Evolutionary conservation across 768 basidiomycete genomes (phyloP).

Genomic region (Pleurotus sapidus): DNA sequence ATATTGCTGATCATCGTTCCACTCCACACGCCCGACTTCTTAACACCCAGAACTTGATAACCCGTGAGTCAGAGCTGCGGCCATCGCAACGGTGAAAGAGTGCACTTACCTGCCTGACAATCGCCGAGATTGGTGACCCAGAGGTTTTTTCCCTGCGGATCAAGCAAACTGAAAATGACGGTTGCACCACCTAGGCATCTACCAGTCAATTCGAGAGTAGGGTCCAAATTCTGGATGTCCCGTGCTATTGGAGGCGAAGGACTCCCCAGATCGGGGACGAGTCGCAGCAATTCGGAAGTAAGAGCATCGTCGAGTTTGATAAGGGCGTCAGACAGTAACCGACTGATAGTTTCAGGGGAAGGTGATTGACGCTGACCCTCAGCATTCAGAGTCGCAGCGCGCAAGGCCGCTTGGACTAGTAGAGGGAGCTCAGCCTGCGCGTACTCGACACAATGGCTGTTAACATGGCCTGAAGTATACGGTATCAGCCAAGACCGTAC

Average conservation of each 20-base stretch:
- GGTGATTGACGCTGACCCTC: slow-evolving; percentile 23
- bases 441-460: slow-evolving; percentile 45
- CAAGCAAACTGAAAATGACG: slow-evolving; percentile 48
- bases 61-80: neutral
- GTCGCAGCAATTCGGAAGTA: slow-evolving; percentile 36
- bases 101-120: slow-evolving; percentile 11
- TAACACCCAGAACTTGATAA: slow-evolving; percentile 32
- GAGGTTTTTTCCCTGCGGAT: slow-evolving; percentile 45
- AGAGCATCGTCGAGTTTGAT: slow-evolving; percentile 39
- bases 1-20: slow-evolving; percentile 37
- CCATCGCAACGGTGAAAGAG: neutral
- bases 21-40: slow-evolving; percentile 35
- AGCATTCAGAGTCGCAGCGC: slow-evolving; percentile 9
- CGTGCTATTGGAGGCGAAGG: slow-evolving; percentile 8
- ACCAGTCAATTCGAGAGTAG: slow-evolving; percentile 9
- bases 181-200: slow-evolving; percentile 53
- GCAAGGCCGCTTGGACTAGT: slow-evolving; percentile 35
- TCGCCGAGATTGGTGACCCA: slow-evolving; percentile 59
- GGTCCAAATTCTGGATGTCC: neutral
- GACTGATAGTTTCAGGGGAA: slow-evolving; percentile 31
- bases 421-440: slow-evolving; percentile 36
- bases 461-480: slow-evolving; percentile 38
- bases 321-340: slow-evolving; percentile 34
- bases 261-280: slow-evolving; percentile 31
- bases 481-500: slow-evolving; percentile 19